A percentile compares a stretch with the other conserved stretches of the same genome.
Conservation (phyloP, 805 yeast genomes). For the Zygotorulaspora chibaensis region DNA sequence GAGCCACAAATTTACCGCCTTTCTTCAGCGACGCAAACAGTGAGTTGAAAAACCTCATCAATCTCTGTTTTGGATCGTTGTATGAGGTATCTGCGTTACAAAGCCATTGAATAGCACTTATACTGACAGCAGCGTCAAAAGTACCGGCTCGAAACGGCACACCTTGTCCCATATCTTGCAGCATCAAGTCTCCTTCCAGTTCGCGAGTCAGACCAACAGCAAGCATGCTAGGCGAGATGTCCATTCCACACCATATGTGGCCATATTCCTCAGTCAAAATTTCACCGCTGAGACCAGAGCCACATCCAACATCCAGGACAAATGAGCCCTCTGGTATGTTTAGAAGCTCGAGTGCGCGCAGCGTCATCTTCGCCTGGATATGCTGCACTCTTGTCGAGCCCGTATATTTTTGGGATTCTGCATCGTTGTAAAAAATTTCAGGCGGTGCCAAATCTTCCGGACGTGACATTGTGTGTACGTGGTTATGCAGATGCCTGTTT, state of each 20-base stretch:
- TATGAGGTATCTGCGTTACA: constrained; percentile 88
- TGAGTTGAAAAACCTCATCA: constrained; percentile 79
- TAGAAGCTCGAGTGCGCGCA: constrained; percentile 83
- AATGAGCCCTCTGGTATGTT: constrained; percentile 66
- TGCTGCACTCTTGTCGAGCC: constrained; percentile 95
- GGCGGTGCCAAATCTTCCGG: constrained; percentile 98
- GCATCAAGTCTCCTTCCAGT: constrained; percentile 86
- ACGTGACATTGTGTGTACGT: constrained; percentile 64
- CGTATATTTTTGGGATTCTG: constrained; percentile 87
- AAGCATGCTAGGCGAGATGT: constrained; percentile 91
- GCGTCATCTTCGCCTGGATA: constrained; percentile 96
- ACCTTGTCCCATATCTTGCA: constrained; percentile 91
- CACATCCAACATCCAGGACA: constrained; percentile 91
- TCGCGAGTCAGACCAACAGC: constrained; percentile 92
- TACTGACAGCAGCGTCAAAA: constrained; percentile 93
- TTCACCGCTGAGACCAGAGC: constrained; percentile 94
- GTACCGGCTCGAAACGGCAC: constrained; percentile 94
- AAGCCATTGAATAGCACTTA: constrained; percentile 95
- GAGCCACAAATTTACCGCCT: constrained; percentile 97
- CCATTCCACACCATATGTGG: constrained; percentile 93
- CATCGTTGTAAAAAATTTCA: constrained; percentile 87
- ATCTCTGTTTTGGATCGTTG: constrained; percentile 79
- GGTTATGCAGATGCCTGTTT: too few relatives aligned
- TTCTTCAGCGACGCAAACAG: constrained; percentile 79
- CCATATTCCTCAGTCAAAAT: constrained; percentile 83